Evolutionary conservation across 768 basidiomycete genomes (phyloP).

Genomic region (Termitomyces sp.): DNA sequence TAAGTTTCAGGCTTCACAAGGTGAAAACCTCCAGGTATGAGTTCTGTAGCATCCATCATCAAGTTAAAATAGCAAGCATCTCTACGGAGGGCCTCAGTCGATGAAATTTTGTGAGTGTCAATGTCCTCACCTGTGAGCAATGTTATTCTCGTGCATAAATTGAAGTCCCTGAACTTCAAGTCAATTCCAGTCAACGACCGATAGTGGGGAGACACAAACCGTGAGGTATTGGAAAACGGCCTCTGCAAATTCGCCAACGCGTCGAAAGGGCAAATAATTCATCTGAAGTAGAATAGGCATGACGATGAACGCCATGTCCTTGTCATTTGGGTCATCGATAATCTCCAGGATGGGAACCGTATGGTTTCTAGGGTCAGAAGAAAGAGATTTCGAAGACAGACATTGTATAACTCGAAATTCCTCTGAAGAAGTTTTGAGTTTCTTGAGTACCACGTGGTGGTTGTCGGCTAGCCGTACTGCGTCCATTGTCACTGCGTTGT

Average conservation of each 20-base stretch:
- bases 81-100: not conserved
- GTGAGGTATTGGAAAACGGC: constrained; percentile 3
- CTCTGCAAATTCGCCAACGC: constrained; percentile 9
- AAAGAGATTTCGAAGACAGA: constrained; percentile 1
- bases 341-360: constrained; percentile 6
- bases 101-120: not conserved
- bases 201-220: not conserved
- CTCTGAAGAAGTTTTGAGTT: not conserved
- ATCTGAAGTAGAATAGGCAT: constrained; percentile 11
- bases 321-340: constrained; percentile 1
- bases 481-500: not conserved
- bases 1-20: constrained; percentile 12
- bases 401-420: not conserved
- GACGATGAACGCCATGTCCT: constrained; percentile 4
- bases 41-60: constrained; percentile 28
- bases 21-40: constrained; percentile 23
- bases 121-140: constrained; percentile 17
- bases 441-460: constrained; percentile 5
- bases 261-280: constrained; percentile 8
- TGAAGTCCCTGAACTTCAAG: constrained; percentile 14
- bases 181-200: not conserved
- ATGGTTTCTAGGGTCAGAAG: constrained; percentile 7
- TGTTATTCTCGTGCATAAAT: constrained; percentile 20
- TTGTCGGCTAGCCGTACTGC: not conserved
- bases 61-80: constrained; percentile 24